Conservation (phyloP, 768 basidiomycete species). For the Naganishia antarctica region DNA sequence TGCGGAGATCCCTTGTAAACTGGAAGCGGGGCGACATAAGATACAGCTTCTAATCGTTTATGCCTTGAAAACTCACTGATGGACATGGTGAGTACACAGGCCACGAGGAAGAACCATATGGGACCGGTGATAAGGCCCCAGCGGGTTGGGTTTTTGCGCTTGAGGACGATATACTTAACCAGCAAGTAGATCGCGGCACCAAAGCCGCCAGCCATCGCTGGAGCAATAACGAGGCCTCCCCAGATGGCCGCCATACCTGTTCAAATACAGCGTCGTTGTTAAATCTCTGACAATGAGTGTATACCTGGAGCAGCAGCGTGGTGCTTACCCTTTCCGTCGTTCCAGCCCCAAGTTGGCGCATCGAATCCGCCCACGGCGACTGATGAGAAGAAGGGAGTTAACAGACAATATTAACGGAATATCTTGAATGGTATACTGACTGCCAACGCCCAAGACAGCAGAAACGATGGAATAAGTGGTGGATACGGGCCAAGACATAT, state of each 20-base stretch:
- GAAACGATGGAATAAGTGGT: slow-evolving; percentile 53
- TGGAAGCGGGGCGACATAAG: background rate
- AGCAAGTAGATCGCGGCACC: slow-evolving; percentile 46
- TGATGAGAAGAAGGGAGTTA: background rate
- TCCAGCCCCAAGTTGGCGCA: slow-evolving; percentile 53
- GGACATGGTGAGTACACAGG: slow-evolving; percentile 51
- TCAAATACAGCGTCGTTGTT: too few relatives aligned
- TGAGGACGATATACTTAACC: slow-evolving; percentile 49
- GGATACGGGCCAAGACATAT: slow-evolving; percentile 50
- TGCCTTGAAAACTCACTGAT: slow-evolving; percentile 37
- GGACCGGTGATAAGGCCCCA: slow-evolving; percentile 46
- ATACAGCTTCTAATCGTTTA: background rate
- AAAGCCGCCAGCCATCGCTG: slow-evolving; percentile 49
- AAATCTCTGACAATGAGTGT: too few relatives aligned
- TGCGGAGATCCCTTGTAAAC: slow-evolving; percentile 52
- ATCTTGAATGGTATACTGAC: background rate
- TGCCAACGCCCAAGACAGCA: slow-evolving; percentile 52
- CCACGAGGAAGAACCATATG: slow-evolving; percentile 44
- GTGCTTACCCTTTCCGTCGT: slow-evolving; percentile 35
- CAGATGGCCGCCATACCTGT: slow-evolving; percentile 49
- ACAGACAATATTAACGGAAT: background rate
- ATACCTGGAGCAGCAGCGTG: too few relatives aligned
- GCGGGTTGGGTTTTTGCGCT: slow-evolving; percentile 45
- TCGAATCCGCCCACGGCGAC: slow-evolving; percentile 49
- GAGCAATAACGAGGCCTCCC: slow-evolving; percentile 48